phyloP scores from a whole-genome alignment of 179 eudicot genomes.

The Beta lomatogona region DNA sequence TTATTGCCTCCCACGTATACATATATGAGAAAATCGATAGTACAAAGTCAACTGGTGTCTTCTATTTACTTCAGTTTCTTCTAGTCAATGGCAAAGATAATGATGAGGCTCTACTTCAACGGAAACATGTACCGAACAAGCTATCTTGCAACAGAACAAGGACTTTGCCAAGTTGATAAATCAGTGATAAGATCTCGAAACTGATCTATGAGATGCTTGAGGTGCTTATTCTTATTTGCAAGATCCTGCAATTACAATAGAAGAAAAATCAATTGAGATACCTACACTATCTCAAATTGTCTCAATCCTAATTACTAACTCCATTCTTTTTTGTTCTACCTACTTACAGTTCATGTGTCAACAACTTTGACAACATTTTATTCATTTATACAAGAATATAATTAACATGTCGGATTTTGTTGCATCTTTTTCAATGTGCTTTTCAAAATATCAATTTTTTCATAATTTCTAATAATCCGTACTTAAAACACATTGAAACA shows the following conservation, averaged over 20 bases:
- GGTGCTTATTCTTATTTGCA: slow-evolving; percentile 63
- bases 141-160: slow-evolving; percentile 42
- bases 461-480: too few relatives aligned
- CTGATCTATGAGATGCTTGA: slow-evolving; percentile 76
- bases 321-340: too few relatives aligned
- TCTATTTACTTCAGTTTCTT: not conserved
- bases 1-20: not conserved
- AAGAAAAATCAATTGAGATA: not conserved
- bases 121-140: not conserved
- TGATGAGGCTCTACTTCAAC: not conserved
- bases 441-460: too few relatives aligned
- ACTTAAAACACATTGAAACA: not conserved
- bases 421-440: too few relatives aligned
- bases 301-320: not conserved
- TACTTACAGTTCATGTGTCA: too few relatives aligned
- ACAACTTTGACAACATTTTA: too few relatives aligned
- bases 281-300: not conserved
- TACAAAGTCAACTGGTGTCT: not conserved
- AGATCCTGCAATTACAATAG: slow-evolving; percentile 54
- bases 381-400: too few relatives aligned
- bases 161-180: slow-evolving; percentile 89
- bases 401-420: too few relatives aligned
- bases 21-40: not conserved
- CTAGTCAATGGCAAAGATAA: not conserved
- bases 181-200: slow-evolving; percentile 71